A percentile compares a stretch with the other conserved stretches of the same genome.
phyloP scores from a whole-genome alignment of 768 basidiomycete species.

The Sporobolomyces pararoseus region DNA sequence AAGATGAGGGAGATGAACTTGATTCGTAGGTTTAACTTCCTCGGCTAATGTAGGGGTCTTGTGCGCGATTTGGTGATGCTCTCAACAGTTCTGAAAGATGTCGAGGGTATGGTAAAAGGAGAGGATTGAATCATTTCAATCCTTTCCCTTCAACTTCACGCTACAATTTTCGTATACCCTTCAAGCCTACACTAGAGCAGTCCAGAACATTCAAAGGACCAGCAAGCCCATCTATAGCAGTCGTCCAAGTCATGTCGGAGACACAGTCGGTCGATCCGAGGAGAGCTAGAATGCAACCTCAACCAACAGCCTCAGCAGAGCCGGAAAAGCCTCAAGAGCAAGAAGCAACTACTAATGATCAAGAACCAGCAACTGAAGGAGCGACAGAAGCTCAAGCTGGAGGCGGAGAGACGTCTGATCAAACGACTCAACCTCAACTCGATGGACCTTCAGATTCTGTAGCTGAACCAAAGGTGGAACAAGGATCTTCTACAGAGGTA shows the following conservation, averaged over 20 bases:
- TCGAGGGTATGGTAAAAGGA: no score
- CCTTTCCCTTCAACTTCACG: no score
- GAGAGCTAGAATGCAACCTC: not conserved
- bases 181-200: no score
- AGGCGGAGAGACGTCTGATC: not conserved
- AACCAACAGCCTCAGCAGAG: not conserved
- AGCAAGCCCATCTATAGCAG: no score
- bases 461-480: slow-evolving; percentile 9
- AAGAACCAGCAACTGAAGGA: not conserved
- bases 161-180: no score
- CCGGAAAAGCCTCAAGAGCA: not conserved
- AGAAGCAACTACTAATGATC: not conserved
- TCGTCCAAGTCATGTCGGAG: slow-evolving; percentile 11
- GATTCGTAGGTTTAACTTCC: no score
- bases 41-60: no score
- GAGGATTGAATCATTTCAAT: no score
- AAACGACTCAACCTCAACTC: not conserved
- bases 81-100: no score
- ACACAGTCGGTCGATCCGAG: slow-evolving; percentile 7
- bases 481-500: not conserved
- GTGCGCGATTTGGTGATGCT: no score
- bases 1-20: not conserved
- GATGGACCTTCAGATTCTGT: not conserved
- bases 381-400: not conserved
- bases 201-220: no score